phyloP scores from a whole-genome alignment of 108 stramenopile species.

The Cyclotella choctawhatcheeana region DNA sequence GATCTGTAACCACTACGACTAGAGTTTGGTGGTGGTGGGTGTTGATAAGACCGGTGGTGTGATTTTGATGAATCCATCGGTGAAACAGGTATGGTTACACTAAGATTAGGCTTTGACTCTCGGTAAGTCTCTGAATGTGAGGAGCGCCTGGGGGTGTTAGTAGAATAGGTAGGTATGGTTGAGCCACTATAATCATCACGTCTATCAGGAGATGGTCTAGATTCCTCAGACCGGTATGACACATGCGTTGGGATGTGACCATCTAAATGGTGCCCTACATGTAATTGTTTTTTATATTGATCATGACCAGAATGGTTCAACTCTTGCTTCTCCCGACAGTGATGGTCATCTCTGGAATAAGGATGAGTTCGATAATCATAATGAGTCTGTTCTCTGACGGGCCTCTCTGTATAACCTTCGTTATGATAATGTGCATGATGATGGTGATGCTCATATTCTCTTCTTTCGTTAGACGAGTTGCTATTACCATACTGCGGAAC shows the following conservation, averaged over 20 bases:
- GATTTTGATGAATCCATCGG: constrained; percentile 12
- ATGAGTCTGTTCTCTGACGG: neutral
- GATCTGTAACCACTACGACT: constrained; percentile 3
- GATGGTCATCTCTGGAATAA: neutral
- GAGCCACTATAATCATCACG: constrained; percentile 48
- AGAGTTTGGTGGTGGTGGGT: neutral
- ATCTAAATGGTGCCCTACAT: neutral
- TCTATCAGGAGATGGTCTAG: constrained; percentile 13
- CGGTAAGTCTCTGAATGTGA: neutral
- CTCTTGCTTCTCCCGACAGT: neutral
- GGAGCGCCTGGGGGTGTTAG: constrained; percentile 5
- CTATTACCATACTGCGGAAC: constrained; percentile 6
- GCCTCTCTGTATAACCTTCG: neutral
- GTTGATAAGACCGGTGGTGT: neutral
- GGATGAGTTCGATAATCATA: neutral
- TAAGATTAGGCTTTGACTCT: constrained; percentile 10
- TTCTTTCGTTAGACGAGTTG: neutral
- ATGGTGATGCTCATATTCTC: neutral
- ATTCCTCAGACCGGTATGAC: neutral
- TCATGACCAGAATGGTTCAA: neutral
- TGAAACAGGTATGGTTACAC: constrained; percentile 35
- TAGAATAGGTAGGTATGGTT: constrained; percentile 23
- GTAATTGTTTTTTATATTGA: neutral
- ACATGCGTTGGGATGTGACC: neutral
- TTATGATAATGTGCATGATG: too few relatives aligned